Evolutionary conservation across 495 filamentous ascomycete genomes (phyloP).

Genomic region (Jackrogersella multiformis): DNA sequence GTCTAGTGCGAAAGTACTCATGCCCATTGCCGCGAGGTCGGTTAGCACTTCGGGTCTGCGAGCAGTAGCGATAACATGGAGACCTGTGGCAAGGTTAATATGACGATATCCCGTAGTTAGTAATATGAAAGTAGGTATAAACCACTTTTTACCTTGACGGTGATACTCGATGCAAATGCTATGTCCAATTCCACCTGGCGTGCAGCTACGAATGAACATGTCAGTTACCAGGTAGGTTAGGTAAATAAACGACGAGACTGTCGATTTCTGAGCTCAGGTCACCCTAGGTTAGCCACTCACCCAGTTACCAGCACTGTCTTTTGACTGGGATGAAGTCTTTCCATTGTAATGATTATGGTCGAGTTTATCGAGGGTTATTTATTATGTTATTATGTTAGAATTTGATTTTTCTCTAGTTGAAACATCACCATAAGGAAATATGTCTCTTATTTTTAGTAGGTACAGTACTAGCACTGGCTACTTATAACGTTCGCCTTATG

Average conservation of each 20-base stretch:
- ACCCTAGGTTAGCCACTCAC: constrained; percentile 38
- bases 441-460: no score
- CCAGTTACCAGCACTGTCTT: constrained; percentile 64
- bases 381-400: no score
- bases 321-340: constrained; percentile 46
- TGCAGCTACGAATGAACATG: constrained; percentile 51
- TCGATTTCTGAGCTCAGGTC: background rate
- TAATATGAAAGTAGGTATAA: no score
- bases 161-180: constrained; percentile 61
- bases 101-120: background rate
- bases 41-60: constrained; percentile 56
- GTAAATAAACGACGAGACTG: background rate
- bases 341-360: constrained; percentile 22
- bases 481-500: no score
- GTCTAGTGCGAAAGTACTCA: constrained; percentile 59
- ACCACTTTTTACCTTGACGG: constrained; percentile 47
- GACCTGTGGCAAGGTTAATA: constrained; percentile 43
- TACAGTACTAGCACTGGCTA: no score
- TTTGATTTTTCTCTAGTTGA: no score
- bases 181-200: constrained; percentile 64
- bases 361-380: no score
- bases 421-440: no score
- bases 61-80: constrained; percentile 65
- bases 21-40: constrained; percentile 57
- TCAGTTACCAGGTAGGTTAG: no score